Evolutionary conservation across 164 flowering plant species (phyloP), one percentile per base, ranked within the genome.

Genomic region (Santalum album): DNA sequence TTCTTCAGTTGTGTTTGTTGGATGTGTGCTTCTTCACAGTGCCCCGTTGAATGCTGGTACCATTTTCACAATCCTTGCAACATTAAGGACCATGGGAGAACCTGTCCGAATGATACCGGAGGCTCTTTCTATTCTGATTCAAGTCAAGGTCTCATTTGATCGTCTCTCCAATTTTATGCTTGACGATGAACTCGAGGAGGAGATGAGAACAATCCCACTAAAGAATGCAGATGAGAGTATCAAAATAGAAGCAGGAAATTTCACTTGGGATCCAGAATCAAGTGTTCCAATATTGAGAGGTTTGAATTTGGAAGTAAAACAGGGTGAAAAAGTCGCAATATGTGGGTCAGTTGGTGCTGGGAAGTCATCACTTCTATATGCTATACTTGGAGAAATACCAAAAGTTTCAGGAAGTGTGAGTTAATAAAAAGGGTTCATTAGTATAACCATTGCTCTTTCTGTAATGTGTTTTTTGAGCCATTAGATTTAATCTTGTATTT

Each of bases 301-400:
- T 17, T 40, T 88, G 18, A 51, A 72, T 57, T 60, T 90, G 29
- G 73, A 75, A 15, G 73, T 75, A 7, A 72, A 36, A 51, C 10
- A n/a, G 34, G 86, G 86, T 21, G 67, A 91, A 61, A 86, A 84
- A 61, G 32, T 84, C 54, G 96, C 98, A 16, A 63, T 91, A 26
- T 86, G 95, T 53, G 98, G 98, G 2, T 78, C 85, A 3, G 98
- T 91, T 63, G 98, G 98, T 18, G 71, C 90, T 1, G 96, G 98
- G 25, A 91, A 91, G 61, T 91, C 98, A 24, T 82, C 96, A 5
- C 72, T 91, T 0, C 44, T 91, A 21, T 58, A 56, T 67, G 87
- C 96, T 2, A 61, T 91, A 43, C 90, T 91, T 10, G 94, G 90
- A n/a, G 98, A 88, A 65, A 80, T 88, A 36, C 85, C 87, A 0